Base-by-base conservation (phyloP, 2,329 filamentous ascomycete genomes). In the Ilyonectria destructans region DNA sequence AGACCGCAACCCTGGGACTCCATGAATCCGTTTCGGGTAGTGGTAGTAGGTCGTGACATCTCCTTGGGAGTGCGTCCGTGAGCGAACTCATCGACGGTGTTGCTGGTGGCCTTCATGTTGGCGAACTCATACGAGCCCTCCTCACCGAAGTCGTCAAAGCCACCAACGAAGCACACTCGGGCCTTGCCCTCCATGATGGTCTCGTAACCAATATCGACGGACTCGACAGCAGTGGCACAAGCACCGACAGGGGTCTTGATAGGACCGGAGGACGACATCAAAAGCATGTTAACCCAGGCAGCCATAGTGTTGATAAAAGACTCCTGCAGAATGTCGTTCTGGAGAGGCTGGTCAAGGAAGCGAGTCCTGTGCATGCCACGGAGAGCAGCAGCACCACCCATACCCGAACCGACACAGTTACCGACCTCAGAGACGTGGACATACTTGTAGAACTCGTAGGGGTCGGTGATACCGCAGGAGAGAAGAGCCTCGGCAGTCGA, bases 241-340 rank as follows among this genome's bases (percentile, higher is more conserved):
- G 96, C 96, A 86, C 96, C 96, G 58, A 98, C 96, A 4, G 96
- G 96, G 0, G 97, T 98, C 88, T 98, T 98, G 88, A 99, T 98
- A 48, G 96, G 94, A 74, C 96, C 96, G 59, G 96, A 98, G 6
- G 96, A 98, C 5, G 96, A 99, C 71, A 99, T 87, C 71, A 99
- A 87, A 84, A 99, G 87, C 96, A 99, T 99, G 87, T 99, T 99
- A 65, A 99, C 95, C 96, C 96, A 99, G 17, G 96, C 96, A 75
- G 94, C 92, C 96, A 99, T 99, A 63, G 96, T 99, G 88, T 99
- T 99, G 89, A 99, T 98, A 88, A 99, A 99, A 13, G 96, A 98
- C 84, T 99, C 96, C 80, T 99, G 97, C 15, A 99, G 89, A 80
- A 99, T 98, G 80, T 99, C 96, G 85, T 98, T 99, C 84, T 99